These are phyloP conservation scores for Xylariales sp. DNA, from an alignment of 2,329 filamentous ascomycete genomes.

Conservation along the genomic window DNA sequence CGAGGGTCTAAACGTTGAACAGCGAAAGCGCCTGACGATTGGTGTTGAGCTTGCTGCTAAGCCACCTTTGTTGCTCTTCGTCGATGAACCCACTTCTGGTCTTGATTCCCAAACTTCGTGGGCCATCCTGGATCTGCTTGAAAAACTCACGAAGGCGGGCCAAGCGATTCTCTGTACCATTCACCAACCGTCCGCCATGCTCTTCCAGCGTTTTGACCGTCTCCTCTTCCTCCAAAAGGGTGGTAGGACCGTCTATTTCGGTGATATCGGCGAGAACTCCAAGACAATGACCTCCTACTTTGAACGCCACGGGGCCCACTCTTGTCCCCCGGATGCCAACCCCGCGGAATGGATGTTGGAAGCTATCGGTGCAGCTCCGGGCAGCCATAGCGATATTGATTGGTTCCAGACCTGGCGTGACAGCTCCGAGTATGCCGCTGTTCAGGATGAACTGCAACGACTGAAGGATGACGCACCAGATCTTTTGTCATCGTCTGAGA, in stretches of 20 bases:
- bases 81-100: conserved; percentile 93
- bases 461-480: conserved; percentile 46
- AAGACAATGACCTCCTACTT: conserved; percentile 69
- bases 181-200: conserved; percentile 92
- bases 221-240: conserved; percentile 74
- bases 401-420: conserved; percentile 52
- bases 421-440: conserved; percentile 30
- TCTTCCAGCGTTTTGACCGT: conserved; percentile 87
- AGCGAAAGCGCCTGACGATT: conserved; percentile 78
- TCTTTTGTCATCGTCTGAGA: conserved; percentile 16
- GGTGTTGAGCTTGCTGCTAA: conserved; percentile 95
- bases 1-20: conserved; percentile 73
- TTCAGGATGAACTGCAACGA: conserved; percentile 51
- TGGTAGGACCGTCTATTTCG: conserved; percentile 77
- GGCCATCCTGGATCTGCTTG: conserved; percentile 83
- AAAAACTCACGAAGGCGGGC: conserved; percentile 84
- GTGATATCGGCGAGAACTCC: conserved; percentile 70
- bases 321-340: conserved; percentile 66
- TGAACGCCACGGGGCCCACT: conserved; percentile 62
- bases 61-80: conserved; percentile 82
- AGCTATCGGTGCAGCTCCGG: conserved; percentile 57
- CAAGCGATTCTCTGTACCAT: conserved; percentile 97
- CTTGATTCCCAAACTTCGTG: conserved; percentile 91
- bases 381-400: conserved; percentile 54
- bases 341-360: conserved; percentile 76